Percentiles rank a stretch among this genome's conserved stretches.
Conservation (phyloP, 306 rosid species). For the Casuarina glauca region DNA sequence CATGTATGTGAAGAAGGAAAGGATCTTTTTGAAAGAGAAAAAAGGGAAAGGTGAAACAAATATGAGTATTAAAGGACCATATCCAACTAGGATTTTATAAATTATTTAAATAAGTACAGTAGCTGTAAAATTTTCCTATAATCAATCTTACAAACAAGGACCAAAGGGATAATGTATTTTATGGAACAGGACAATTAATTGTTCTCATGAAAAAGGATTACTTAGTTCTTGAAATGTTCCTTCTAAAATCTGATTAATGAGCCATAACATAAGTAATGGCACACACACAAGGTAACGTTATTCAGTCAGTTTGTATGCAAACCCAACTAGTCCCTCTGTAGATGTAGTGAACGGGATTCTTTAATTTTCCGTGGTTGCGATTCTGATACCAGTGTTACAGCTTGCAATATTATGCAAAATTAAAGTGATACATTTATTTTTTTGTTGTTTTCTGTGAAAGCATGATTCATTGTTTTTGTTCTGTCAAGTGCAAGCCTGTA, state of each 20-base stretch:
- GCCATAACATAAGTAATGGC: not conserved
- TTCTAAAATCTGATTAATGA: not conserved
- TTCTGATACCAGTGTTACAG: not conserved
- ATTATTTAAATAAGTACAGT: not conserved
- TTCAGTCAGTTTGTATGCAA: not conserved
- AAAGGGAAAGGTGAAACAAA: not conserved
- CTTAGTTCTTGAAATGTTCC: not conserved
- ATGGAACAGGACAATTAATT: not conserved
- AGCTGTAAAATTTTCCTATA: not conserved
- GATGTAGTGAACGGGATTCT: not conserved
- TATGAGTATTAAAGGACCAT: not conserved
- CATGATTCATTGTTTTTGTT: not conserved
- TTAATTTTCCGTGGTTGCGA: not conserved
- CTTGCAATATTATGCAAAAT: not conserved
- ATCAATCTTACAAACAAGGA: not conserved
- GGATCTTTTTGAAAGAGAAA: not conserved
- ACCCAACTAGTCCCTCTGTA: not conserved
- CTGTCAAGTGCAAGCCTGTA: not conserved
- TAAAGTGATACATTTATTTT: not conserved
- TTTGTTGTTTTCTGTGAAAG: not conserved
- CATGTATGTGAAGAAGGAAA: not conserved
- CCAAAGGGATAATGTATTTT: not conserved
- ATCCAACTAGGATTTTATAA: not conserved
- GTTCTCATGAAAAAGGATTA: not conserved
- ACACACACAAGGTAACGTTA: not conserved